These are phyloP conservation scores for Peterozyma toletana DNA, from an alignment of 805 yeast genomes.

Conservation along the genomic window DNA sequence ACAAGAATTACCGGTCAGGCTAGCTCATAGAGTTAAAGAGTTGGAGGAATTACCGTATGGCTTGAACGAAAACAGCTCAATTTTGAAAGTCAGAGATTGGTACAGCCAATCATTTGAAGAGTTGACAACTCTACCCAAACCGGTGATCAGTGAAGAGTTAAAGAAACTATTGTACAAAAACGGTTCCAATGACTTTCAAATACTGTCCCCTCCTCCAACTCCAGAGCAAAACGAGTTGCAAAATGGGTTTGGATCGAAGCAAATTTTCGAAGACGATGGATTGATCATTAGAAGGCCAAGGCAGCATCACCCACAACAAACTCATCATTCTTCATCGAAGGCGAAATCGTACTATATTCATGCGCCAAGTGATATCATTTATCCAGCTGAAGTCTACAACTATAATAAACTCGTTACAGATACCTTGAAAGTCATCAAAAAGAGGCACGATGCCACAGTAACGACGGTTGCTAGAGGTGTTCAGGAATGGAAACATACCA, in stretches of 20 bases:
- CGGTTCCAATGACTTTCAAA: conserved; percentile 6
- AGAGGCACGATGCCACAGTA: conserved; percentile 87
- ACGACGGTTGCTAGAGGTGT: conserved; percentile 91
- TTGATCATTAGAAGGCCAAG: conserved; percentile 18
- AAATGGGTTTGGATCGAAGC: neutral
- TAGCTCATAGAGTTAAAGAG: conserved; percentile 82
- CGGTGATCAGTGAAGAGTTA: conserved; percentile 38
- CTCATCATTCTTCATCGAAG: conserved; percentile 17
- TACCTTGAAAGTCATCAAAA: conserved; percentile 63
- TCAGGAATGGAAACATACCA: conserved; percentile 72
- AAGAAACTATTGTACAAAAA: conserved; percentile 24
- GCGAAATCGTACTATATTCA: conserved; percentile 39
- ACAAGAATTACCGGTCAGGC: conserved; percentile 79
- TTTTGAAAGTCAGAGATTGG: conserved; percentile 76
- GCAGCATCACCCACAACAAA: conserved; percentile 11
- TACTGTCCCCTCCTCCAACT: conserved; percentile 8
- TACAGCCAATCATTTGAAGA: conserved; percentile 88
- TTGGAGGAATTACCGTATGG: conserved; percentile 76
- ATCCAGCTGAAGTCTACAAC: conserved; percentile 69
- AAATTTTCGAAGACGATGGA: conserved; percentile 42
- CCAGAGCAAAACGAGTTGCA: neutral
- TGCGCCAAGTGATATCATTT: conserved; percentile 46
- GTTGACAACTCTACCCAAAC: conserved; percentile 57
- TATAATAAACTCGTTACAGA: conserved; percentile 66
- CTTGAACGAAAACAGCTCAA: conserved; percentile 64